Conservation (phyloP, 2,329 filamentous ascomycete genomes). For the Pestalotiopsis sp. region DNA sequence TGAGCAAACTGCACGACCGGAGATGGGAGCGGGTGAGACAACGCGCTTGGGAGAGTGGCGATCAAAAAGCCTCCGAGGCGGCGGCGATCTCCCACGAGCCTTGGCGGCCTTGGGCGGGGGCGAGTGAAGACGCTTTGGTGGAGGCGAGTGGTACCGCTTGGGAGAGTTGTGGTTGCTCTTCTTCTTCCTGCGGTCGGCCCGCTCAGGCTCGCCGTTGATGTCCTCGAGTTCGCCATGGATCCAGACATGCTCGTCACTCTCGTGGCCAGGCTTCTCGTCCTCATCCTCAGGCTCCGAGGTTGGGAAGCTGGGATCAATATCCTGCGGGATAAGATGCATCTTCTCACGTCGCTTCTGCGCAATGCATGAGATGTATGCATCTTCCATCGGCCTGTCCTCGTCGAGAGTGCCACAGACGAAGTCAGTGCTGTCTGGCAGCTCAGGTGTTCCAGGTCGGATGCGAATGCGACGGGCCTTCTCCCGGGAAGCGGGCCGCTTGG, state of each 20-base stretch:
- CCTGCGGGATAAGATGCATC: conserved; percentile 84
- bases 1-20: conserved; percentile 46
- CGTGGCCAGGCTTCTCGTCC: conserved; percentile 61
- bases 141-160: conserved; percentile 61
- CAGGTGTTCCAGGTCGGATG: conserved; percentile 71
- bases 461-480: conserved; percentile 46
- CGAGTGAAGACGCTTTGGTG: conserved; percentile 50
- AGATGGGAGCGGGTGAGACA: conserved; percentile 69
- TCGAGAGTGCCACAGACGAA: conserved; percentile 99
- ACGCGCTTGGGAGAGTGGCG: conserved; percentile 55
- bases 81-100: conserved; percentile 55
- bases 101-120: conserved; percentile 53
- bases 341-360: conserved; percentile 81
- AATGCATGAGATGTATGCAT: conserved; percentile 85
- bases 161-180: conserved; percentile 58
- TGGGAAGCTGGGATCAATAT: conserved; percentile 96
- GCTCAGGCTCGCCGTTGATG: conserved; percentile 59
- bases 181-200: conserved; percentile 49
- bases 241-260: conserved; percentile 71
- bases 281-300: conserved; percentile 90
- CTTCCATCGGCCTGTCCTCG: conserved; percentile 92
- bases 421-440: conserved; percentile 94
- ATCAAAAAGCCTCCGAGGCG: conserved; percentile 64
- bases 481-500: conserved; percentile 31
- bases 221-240: conserved; percentile 74